Base-by-base conservation (phyloP, 352 stramenopile species). In the Globisporangium paroecandrum region DNA sequence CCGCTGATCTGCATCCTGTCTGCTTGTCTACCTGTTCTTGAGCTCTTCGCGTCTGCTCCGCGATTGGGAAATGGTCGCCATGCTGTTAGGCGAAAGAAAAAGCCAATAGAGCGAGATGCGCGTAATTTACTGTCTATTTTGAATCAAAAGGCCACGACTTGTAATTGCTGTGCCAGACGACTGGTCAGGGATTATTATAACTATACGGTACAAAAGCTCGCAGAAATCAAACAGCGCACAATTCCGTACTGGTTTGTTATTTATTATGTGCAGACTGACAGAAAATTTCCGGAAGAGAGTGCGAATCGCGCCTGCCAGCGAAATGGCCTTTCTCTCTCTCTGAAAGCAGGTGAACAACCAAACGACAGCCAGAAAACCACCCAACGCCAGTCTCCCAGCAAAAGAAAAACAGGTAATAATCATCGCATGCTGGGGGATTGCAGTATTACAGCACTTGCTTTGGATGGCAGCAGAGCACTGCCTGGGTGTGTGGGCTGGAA, bases 1-100 rank as follows among this genome's bases (percentile, higher is more conserved):
- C 49, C 25, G 43, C 41, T 53, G 60, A 58, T n/a, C 51, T 64
- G 66, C 66, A 62, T 62, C 56, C 56, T 62, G 56, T 22, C 32
- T 49, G 18, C 15, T 32, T 27, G 1, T 22, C 56, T 62, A 5
- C 56, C 32, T 47, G 22, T 47, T 47, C 56, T 49, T 49, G 15
- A 51, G 43, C 43, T 51, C 43, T 51, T 51, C 43, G 43, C 18
- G 7, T 22, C 43, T 10, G 18, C 43, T 51, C 15, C 43, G 18
- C 7, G 22, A 4, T 51, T 51, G 56, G 29, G 29, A 62, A 62
- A 62, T 62, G 56, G n/a, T n/a, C 10, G 4, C 41, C 13, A n/a
- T 7, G 4, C 27, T 29, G 32, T 57, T 34, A 46, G 55, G 55
- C 43, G 43, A 51, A 51, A 22, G 43, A 51, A 51, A 49, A 22